Percentiles rank a stretch among this genome's conserved stretches.
Evolutionary conservation across 1,284 basidiomycete species (phyloP).

Genomic region (Ustilago trichophora): DNA sequence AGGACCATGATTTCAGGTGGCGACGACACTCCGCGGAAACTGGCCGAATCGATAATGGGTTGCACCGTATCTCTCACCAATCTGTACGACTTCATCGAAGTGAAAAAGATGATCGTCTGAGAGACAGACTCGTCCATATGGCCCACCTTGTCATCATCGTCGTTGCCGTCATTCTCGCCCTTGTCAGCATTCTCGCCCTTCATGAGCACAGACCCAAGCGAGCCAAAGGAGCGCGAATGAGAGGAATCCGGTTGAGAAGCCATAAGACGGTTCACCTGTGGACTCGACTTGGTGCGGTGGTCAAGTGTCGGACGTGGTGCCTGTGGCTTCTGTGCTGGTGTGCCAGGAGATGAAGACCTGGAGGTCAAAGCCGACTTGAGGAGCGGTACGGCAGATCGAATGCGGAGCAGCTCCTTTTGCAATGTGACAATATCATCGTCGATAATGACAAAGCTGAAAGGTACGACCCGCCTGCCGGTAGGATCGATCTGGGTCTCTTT

Average conservation of each 20-base stretch:
- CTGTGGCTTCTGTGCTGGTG: not conserved
- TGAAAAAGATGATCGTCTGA: conserved; percentile 56
- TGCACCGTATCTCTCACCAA: conserved; percentile 45
- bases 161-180: not conserved
- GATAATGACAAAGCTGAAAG: conserved; percentile 56
- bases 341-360: conserved; percentile 1
- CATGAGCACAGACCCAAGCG: conserved; percentile 12
- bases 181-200: not conserved
- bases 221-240: conserved; percentile 24
- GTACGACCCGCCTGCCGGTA: conserved; percentile 19
- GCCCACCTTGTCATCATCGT: not conserved
- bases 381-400: conserved; percentile 51
- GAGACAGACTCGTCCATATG: conserved; percentile 24
- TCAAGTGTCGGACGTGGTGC: conserved; percentile 23
- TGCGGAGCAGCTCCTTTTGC: conserved; percentile 51
- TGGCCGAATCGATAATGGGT: conserved; percentile 52
- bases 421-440: conserved; percentile 56
- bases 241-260: conserved; percentile 11
- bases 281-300: conserved; percentile 47
- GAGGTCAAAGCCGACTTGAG: conserved; percentile 43
- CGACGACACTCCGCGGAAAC: conserved; percentile 30
- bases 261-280: conserved; percentile 40
- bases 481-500: conserved; percentile 11
- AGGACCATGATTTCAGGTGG: conserved; percentile 57
- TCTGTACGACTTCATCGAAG: conserved; percentile 49